These are phyloP conservation scores for Arthrocladium fulminans DNA, from an alignment of 2,329 filamentous ascomycete genomes.

Conservation along the genomic window DNA sequence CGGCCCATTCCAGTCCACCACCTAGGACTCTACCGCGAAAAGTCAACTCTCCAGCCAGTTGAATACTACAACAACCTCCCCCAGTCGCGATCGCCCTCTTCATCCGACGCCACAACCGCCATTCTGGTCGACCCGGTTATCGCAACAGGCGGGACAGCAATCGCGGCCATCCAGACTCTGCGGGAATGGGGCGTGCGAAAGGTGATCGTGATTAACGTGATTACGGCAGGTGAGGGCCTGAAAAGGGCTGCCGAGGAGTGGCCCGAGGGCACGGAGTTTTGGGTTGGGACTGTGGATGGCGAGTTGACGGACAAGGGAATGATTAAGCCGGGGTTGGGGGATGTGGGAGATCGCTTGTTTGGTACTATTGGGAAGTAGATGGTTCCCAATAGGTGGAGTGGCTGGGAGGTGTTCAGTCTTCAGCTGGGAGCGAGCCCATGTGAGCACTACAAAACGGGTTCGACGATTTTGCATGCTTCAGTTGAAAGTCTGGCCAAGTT, in stretches of 20 bases:
- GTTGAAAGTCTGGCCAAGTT: too few species aligned
- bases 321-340: conserved; percentile 82
- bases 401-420: too few species aligned
- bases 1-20: conserved; percentile 76
- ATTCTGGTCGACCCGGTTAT: conserved; percentile 88
- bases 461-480: too few species aligned
- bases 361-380: conserved; percentile 72
- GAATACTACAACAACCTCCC: conserved; percentile 98
- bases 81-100: conserved; percentile 25
- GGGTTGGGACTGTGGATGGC: conserved; percentile 70
- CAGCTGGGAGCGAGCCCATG: too few species aligned
- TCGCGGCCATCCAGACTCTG: conserved; percentile 80
- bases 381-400: too few species aligned
- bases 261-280: conserved; percentile 53
- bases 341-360: conserved; percentile 84
- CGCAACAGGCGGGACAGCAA: conserved; percentile 82
- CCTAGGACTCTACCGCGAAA: conserved; percentile 88
- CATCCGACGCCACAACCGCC: conserved; percentile 52
- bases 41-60: conserved; percentile 74
- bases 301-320: conserved; percentile 71
- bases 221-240: conserved; percentile 66
- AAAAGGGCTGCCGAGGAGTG: conserved; percentile 64
- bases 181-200: conserved; percentile 83
- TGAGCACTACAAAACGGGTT: too few species aligned
- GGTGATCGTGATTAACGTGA: conserved; percentile 65